A percentile compares a stretch with the other conserved stretches of the same genome.
These are phyloP conservation scores for Polygonum aviculare DNA, from an alignment of 148 eudicot genomes.

Conservation along the genomic window DNA sequence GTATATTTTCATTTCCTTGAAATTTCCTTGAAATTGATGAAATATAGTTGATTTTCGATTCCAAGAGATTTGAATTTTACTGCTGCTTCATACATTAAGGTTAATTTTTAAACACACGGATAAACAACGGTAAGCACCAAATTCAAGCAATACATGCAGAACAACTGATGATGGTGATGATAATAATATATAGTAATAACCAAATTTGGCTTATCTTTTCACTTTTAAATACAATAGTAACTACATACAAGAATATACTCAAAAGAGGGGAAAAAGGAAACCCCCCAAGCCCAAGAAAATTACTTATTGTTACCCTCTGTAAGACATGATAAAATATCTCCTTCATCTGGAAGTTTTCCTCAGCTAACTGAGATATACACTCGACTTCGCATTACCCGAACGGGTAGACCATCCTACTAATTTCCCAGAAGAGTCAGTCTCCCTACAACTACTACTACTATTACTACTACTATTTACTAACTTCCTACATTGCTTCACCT, in stretches of 20 bases:
- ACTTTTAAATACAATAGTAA: slow-evolving; percentile 4
- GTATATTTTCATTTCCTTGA: too few relatives aligned
- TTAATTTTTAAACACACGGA: too few relatives aligned
- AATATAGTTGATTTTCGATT: too few relatives aligned
- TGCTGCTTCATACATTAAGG: too few relatives aligned
- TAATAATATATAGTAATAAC: background rate
- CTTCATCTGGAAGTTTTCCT: background rate
- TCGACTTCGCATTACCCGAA: slow-evolving; percentile 23
- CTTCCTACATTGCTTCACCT: slow-evolving; percentile 28
- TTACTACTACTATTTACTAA: slow-evolving; percentile 33
- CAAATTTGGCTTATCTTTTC: slow-evolving; percentile 1
- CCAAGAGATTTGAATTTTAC: too few relatives aligned
- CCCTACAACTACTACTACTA: slow-evolving; percentile 24
- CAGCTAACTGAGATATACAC: slow-evolving; percentile 28
- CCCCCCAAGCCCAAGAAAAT: background rate
- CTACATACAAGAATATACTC: slow-evolving; percentile 10
- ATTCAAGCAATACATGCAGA: background rate
- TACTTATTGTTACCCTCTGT: slow-evolving; percentile 5
- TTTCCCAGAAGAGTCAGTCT: slow-evolving; percentile 23
- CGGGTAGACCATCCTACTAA: slow-evolving; percentile 32
- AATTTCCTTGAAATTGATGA: too few relatives aligned
- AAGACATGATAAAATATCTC: background rate
- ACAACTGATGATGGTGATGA: background rate
- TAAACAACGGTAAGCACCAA: too few relatives aligned
- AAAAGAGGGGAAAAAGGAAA: background rate